Percentiles rank a stretch among this genome's conserved stretches.
Conservation (phyloP, 345 rosid genomes). For the Hibiscus mutabilis region DNA sequence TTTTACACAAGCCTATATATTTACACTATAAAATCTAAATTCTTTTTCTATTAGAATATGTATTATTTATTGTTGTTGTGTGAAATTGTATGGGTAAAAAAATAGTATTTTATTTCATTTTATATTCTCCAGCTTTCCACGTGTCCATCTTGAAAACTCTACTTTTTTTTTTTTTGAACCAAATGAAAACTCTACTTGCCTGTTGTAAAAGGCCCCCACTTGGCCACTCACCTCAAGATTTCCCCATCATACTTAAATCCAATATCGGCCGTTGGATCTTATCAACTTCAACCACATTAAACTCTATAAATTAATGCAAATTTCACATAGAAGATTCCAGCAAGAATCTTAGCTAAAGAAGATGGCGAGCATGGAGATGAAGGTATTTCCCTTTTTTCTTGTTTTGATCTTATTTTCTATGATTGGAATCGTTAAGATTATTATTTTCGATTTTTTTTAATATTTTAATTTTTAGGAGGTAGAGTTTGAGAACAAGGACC, state of each 20-base stretch:
- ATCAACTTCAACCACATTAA: constrained; percentile 9
- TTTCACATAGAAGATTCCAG: background rate
- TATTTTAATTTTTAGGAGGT: constrained; percentile 20
- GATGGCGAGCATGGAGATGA: background rate
- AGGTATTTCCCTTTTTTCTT: background rate
- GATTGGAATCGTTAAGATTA: too few relatives aligned
- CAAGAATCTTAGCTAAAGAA: background rate
- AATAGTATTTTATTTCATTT: background rate
- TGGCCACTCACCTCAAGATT: too few relatives aligned
- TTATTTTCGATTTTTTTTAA: background rate
- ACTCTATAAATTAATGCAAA: background rate
- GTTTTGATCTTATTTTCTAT: background rate
- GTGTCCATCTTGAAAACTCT: constrained; percentile 41
- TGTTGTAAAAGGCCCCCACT: background rate
- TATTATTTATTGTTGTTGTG: too few relatives aligned
- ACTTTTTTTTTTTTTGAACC: too few relatives aligned
- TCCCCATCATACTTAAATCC: constrained; percentile 5
- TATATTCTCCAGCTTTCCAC: constrained; percentile 23
- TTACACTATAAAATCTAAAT: too few relatives aligned
- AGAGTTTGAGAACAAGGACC: constrained; percentile 38
- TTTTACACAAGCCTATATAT: too few relatives aligned
- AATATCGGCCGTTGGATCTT: constrained; percentile 33
- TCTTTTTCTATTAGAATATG: too few relatives aligned
- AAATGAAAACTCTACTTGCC: constrained; percentile 28
- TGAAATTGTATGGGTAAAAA: too few relatives aligned